Evolutionary conservation across 495 filamentous ascomycete genomes (phyloP).

Genomic region (Cryomyces antarcticus): DNA sequence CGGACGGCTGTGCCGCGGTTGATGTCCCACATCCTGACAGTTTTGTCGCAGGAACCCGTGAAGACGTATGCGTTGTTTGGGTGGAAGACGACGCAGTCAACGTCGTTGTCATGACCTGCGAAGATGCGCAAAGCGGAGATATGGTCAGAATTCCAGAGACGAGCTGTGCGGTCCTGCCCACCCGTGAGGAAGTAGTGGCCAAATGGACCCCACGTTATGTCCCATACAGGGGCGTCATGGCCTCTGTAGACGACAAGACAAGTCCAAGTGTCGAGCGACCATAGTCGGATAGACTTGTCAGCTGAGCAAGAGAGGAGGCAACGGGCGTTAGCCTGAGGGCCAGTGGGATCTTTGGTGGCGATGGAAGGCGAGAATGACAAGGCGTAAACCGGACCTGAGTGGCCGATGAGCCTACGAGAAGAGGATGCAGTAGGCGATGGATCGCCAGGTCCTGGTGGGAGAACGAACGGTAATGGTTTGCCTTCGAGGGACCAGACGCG

Average conservation of each 20-base stretch:
- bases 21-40: slow-evolving; percentile 95
- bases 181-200: slow-evolving; percentile 89
- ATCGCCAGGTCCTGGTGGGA: slow-evolving; percentile 14
- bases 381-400: slow-evolving; percentile 71
- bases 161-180: slow-evolving; percentile 71
- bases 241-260: slow-evolving; percentile 85
- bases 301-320: slow-evolving; percentile 73
- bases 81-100: slow-evolving; percentile 73
- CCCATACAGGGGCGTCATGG: slow-evolving; percentile 74
- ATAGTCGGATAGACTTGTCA: slow-evolving; percentile 72
- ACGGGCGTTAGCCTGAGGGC: slow-evolving; percentile 34
- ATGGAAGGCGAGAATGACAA: slow-evolving; percentile 78
- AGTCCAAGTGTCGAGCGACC: slow-evolving; percentile 77
- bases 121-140: slow-evolving; percentile 77
- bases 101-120: slow-evolving; percentile 74
- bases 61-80: slow-evolving; percentile 85
- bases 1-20: slow-evolving; percentile 64
- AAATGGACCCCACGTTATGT: slow-evolving; percentile 75
- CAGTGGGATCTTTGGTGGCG: slow-evolving; percentile 26
- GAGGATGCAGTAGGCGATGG: slow-evolving; percentile 31
- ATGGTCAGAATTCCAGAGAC: slow-evolving; percentile 78
- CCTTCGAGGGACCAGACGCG: slow-evolving; percentile 81
- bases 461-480: slow-evolving; percentile 32
- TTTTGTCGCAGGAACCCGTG: slow-evolving; percentile 74
- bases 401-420: slow-evolving; percentile 71